Evolutionary conservation across 2,329 filamentous ascomycete species (phyloP).

Genomic region (Botrytis medusae): DNA sequence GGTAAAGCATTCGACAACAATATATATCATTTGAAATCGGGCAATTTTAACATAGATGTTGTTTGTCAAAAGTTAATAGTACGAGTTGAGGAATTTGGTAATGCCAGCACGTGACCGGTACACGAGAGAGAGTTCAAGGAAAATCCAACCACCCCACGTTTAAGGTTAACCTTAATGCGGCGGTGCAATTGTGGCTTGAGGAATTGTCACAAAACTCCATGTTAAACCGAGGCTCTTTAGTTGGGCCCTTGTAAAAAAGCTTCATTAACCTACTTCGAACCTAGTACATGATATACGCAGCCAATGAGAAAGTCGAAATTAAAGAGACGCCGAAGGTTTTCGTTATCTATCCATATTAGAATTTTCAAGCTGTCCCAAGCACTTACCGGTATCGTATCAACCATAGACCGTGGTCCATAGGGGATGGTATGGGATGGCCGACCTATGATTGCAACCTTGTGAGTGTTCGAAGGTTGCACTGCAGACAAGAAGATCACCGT

Average conservation of each 20-base stretch:
- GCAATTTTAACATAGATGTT: neutral
- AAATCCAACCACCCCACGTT: neutral
- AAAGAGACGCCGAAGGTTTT: neutral
- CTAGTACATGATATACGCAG: neutral
- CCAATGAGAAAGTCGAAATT: neutral
- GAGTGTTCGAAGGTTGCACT: neutral
- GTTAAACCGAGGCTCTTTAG: neutral
- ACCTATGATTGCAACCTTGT: neutral
- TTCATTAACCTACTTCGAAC: neutral
- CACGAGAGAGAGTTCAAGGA: neutral
- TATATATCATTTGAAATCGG: neutral
- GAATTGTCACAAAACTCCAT: neutral
- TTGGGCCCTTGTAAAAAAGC: neutral
- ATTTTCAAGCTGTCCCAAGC: neutral
- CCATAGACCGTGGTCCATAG: neutral
- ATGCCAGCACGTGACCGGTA: neutral
- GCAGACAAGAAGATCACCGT: neutral
- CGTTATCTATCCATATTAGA: neutral
- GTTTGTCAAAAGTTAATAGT: neutral
- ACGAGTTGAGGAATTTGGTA: neutral
- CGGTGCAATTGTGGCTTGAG: neutral
- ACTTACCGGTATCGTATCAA: neutral
- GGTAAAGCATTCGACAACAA: neutral
- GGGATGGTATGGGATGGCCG: neutral
- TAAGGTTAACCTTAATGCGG: neutral